phyloP scores from a whole-genome alignment of 805 yeast genomes.

The Ascoidea asiatica region DNA sequence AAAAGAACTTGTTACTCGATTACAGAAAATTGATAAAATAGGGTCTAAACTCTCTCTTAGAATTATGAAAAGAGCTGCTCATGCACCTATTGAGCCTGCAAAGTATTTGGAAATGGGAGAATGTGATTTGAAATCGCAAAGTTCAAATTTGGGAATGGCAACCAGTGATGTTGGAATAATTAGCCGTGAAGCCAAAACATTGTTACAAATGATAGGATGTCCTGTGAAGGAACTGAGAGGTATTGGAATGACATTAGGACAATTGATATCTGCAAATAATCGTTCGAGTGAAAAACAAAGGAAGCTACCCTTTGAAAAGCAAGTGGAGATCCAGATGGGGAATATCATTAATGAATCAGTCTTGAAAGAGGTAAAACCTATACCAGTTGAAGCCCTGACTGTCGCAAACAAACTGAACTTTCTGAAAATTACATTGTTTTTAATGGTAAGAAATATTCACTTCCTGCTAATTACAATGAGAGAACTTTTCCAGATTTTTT shows the following conservation, averaged over 20 bases:
- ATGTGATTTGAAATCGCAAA: conserved; percentile 52
- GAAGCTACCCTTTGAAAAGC: no score
- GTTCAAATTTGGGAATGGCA: conserved; percentile 44
- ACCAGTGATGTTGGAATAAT: conserved; percentile 50
- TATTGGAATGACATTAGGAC: conserved; percentile 54
- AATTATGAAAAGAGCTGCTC: conserved; percentile 45
- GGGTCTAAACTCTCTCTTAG: conserved; percentile 54
- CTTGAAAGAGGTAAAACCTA: no score
- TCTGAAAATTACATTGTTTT: no score
- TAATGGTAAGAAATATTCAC: no score
- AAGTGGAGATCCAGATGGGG: no score
- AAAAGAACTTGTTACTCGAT: conserved; percentile 42
- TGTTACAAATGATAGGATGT: conserved; percentile 42
- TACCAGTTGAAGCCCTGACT: no score
- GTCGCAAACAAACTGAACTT: no score
- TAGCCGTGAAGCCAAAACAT: conserved; percentile 40
- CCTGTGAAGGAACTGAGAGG: conserved; percentile 68
- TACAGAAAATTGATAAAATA: conserved; percentile 29
- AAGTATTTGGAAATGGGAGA: conserved; percentile 78
- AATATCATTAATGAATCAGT: no score
- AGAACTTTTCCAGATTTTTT: no score
- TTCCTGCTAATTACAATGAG: no score
- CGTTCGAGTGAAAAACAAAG: not conserved
- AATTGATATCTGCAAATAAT: conserved; percentile 28
- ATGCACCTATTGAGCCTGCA: conserved; percentile 63